Conservation (phyloP, 805 yeast species). For the Saccharomycopsis malanga region DNA sequence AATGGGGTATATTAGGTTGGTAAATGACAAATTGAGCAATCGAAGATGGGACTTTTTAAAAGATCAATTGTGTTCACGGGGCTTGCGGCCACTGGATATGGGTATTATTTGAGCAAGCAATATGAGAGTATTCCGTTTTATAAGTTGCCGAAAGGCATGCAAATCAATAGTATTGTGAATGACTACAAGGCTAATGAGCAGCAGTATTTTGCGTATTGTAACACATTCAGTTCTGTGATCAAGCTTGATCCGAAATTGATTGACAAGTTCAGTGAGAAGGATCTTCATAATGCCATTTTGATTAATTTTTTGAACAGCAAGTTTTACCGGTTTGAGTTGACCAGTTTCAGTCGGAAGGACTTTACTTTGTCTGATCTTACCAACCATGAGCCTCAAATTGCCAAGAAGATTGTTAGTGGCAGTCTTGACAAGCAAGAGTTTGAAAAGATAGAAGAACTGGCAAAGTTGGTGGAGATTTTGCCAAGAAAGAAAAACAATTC, state of each 20-base stretch:
- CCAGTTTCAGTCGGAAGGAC: background rate
- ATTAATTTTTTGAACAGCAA: conserved; percentile 3
- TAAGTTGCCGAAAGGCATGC: conserved; percentile 16
- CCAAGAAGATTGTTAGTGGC: background rate
- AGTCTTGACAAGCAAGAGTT: background rate
- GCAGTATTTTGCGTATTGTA: conserved; percentile 20
- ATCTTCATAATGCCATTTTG: conserved; percentile 6
- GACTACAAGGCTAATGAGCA: conserved; percentile 6
- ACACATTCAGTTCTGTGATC: conserved; percentile 12
- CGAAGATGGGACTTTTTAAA: conserved; percentile 13
- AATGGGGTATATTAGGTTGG: too few relatives aligned
- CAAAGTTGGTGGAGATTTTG: background rate
- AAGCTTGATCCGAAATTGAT: conserved; percentile 15
- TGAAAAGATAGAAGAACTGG: background rate
- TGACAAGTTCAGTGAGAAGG: conserved; percentile 2
- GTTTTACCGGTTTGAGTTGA: conserved; percentile 4
- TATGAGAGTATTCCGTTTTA: conserved; percentile 21
- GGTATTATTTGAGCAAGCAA: conserved; percentile 18
- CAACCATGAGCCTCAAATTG: background rate
- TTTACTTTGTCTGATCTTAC: background rate
- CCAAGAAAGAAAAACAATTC: conserved; percentile 4
- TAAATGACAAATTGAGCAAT: too few relatives aligned
- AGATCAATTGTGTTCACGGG: conserved; percentile 9
- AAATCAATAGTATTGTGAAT: conserved; percentile 13
- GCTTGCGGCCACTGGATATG: conserved; percentile 13